These are phyloP conservation scores for Trametes versicolor DNA, from an alignment of 1,284 basidiomycete genomes.

Conservation along the genomic window DNA sequence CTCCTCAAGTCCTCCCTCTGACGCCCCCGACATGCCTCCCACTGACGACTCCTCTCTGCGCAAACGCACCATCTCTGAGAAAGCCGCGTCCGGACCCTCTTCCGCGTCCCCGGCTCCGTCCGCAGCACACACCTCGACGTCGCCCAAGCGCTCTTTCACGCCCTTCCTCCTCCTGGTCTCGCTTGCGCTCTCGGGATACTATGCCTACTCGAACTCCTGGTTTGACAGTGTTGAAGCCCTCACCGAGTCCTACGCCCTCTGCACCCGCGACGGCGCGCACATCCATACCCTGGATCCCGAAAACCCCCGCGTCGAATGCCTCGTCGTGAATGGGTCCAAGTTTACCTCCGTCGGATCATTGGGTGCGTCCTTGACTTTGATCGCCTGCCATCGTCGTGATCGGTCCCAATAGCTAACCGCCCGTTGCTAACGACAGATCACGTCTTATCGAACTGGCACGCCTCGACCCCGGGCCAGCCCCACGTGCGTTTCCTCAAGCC, in stretches of 20 bases:
- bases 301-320: slow-evolving; percentile 63
- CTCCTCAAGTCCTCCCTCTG: slow-evolving; percentile 6
- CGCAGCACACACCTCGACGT: slow-evolving; percentile 3
- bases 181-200: slow-evolving; percentile 26
- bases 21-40: slow-evolving; percentile 32
- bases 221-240: background rate
- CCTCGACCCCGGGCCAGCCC: slow-evolving; percentile 26
- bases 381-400: slow-evolving; percentile 3
- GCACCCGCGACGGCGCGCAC: slow-evolving; percentile 57
- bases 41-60: slow-evolving; percentile 32
- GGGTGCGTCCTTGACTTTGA: slow-evolving; percentile 49
- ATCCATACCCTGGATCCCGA: slow-evolving; percentile 70
- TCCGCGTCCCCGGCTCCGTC: slow-evolving; percentile 4
- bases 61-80: slow-evolving; percentile 35
- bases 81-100: slow-evolving; percentile 4
- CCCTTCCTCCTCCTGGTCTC: slow-evolving; percentile 28
- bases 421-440: slow-evolving; percentile 19
- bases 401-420: slow-evolving; percentile 1
- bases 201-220: slow-evolving; percentile 20
- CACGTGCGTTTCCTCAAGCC: slow-evolving; percentile 59
- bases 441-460: slow-evolving; percentile 23
- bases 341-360: slow-evolving; percentile 66
- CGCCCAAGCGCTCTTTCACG: slow-evolving; percentile 9
- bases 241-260: slow-evolving; percentile 61
- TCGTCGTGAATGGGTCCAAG: slow-evolving; percentile 59